These are phyloP conservation scores for Lepraria neglecta DNA, from an alignment of 495 filamentous ascomycete species.

Conservation along the genomic window DNA sequence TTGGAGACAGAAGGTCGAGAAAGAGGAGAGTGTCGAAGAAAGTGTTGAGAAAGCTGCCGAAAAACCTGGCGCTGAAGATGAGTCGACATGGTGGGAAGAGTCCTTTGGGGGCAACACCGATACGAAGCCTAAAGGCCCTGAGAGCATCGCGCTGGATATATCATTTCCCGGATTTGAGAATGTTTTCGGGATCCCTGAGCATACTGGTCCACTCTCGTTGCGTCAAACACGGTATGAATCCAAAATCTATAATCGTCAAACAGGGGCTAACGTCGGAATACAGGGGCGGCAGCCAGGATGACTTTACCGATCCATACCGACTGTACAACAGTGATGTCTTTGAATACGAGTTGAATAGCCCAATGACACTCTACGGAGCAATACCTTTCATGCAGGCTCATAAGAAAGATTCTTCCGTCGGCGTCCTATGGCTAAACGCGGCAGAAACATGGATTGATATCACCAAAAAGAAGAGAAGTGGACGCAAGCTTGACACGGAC, in stretches of 20 bases:
- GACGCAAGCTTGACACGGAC: conserved; percentile 63
- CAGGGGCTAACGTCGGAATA: background rate
- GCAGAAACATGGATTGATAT: conserved; percentile 97
- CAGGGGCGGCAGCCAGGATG: conserved; percentile 6
- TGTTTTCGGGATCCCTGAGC: conserved; percentile 91
- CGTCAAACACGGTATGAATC: conserved; percentile 64
- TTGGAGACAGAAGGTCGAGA: conserved; percentile 81
- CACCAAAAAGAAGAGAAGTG: conserved; percentile 64
- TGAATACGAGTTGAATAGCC: conserved; percentile 91
- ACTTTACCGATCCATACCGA: conserved; percentile 64
- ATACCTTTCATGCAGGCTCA: conserved; percentile 98
- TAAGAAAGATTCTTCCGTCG: conserved; percentile 83
- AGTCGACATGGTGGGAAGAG: conserved; percentile 96
- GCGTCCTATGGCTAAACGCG: conserved; percentile 94
- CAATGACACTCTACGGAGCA: conserved; percentile 92
- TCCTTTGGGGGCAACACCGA: conserved; percentile 90
- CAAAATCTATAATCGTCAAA: background rate
- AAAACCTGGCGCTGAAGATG: conserved; percentile 52
- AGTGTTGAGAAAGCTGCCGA: conserved; percentile 43
- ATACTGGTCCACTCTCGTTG: conserved; percentile 78
- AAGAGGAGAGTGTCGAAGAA: conserved; percentile 43
- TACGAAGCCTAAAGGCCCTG: conserved; percentile 80
- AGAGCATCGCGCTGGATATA: conserved; percentile 85
- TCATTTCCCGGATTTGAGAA: conserved; percentile 85
- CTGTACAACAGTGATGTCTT: conserved; percentile 96